Evolutionary conservation across 345 rosid species (phyloP).

Genomic region (Linum usitatissimum): DNA sequence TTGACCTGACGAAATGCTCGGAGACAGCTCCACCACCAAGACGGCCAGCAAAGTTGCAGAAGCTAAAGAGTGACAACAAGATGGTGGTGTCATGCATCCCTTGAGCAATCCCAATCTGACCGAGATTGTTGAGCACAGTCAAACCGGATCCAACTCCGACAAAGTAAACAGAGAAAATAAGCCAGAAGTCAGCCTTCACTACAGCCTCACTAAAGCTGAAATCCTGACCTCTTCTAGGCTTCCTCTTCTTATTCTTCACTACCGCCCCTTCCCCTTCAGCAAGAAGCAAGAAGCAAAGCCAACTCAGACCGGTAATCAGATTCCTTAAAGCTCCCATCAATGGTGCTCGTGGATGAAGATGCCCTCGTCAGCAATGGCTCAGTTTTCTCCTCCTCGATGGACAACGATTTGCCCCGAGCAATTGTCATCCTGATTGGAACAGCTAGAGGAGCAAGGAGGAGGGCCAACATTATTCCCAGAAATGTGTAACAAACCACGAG

Average conservation of each 20-base stretch:
- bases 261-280: slow-evolving; percentile 65
- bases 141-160: slow-evolving; percentile 61
- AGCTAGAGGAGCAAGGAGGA: slow-evolving; percentile 56
- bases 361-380: slow-evolving; percentile 35
- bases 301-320: slow-evolving; percentile 35
- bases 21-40: slow-evolving; percentile 53
- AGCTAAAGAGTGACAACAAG: slow-evolving; percentile 54
- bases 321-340: slow-evolving; percentile 28
- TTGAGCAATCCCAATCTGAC: slow-evolving; percentile 60
- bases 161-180: slow-evolving; percentile 54
- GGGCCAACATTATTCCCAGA: slow-evolving; percentile 35
- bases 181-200: slow-evolving; percentile 76
- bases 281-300: slow-evolving; percentile 56
- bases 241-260: slow-evolving; percentile 36
- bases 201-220: slow-evolving; percentile 49
- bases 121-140: slow-evolving; percentile 61
- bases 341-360: slow-evolving; percentile 21
- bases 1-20: slow-evolving; percentile 64
- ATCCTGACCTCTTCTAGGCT: slow-evolving; percentile 66
- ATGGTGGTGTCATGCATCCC: slow-evolving; percentile 43
- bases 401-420: slow-evolving; percentile 16
- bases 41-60: slow-evolving; percentile 57
- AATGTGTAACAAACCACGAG: slow-evolving; percentile 23
- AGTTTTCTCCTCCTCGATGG: slow-evolving; percentile 23
- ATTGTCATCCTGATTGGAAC: slow-evolving; percentile 58